Evolutionary conservation across 768 basidiomycete genomes (phyloP).

Genomic region (Termitomyces sp.): DNA sequence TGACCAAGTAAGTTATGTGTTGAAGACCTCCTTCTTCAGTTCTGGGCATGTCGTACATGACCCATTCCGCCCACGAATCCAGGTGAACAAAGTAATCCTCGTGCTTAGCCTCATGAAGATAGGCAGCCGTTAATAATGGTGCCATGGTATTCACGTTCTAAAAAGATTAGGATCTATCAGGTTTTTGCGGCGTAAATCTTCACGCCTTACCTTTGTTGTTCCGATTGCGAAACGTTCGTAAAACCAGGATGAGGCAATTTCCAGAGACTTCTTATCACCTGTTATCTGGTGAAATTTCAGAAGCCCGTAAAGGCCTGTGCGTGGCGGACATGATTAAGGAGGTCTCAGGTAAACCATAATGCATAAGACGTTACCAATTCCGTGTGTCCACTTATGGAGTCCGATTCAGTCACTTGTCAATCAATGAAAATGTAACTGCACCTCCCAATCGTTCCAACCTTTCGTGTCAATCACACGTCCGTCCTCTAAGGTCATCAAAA

Average conservation of each 20-base stretch:
- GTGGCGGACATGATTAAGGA: background rate
- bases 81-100: conserved; percentile 33
- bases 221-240: conserved; percentile 41
- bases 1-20: conserved; percentile 39
- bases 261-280: conserved; percentile 29
- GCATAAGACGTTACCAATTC: conserved; percentile 25
- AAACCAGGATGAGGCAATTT: conserved; percentile 45
- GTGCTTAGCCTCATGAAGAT: conserved; percentile 32
- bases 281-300: conserved; percentile 37
- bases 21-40: conserved; percentile 43
- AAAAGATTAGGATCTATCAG: background rate
- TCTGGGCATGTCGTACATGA: conserved; percentile 41
- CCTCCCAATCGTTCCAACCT: conserved; percentile 56
- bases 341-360: background rate
- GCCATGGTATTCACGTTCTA: conserved; percentile 59
- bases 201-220: conserved; percentile 37
- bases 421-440: conserved; percentile 8
- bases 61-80: conserved; percentile 49
- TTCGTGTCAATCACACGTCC: conserved; percentile 53
- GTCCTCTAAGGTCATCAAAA: conserved; percentile 41
- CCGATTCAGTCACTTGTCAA: background rate
- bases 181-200: background rate
- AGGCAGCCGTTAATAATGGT: conserved; percentile 40
- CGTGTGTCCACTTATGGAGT: conserved; percentile 36
- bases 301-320: conserved; percentile 34